These are phyloP conservation scores for Hirsutella thompsonii DNA, from an alignment of 2,329 filamentous ascomycete genomes.

Conservation along the genomic window DNA sequence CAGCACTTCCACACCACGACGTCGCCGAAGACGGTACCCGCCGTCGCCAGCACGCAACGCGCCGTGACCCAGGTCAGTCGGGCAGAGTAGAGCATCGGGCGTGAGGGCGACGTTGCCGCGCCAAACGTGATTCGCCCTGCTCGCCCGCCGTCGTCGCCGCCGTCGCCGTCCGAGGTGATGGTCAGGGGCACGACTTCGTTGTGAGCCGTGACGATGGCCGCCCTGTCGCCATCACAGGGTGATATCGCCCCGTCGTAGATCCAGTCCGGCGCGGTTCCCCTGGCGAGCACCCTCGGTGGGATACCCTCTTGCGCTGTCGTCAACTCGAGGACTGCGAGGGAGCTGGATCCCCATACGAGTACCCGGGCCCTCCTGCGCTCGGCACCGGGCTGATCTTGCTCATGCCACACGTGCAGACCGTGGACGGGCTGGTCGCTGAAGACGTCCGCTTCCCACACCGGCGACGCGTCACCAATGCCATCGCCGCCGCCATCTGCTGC, in stretches of 20 bases:
- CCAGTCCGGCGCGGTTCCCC: slow-evolving; percentile 55
- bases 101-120: slow-evolving; percentile 48
- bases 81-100: slow-evolving; percentile 81
- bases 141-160: slow-evolving; percentile 4
- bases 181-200: slow-evolving; percentile 57
- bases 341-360: slow-evolving; percentile 60
- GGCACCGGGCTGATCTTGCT: no score
- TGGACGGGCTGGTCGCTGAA: slow-evolving; percentile 63
- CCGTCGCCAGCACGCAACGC: slow-evolving; percentile 58
- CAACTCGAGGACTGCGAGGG: slow-evolving; percentile 29
- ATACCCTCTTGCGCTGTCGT: slow-evolving; percentile 9
- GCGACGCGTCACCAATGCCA: neutral
- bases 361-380: slow-evolving; percentile 5
- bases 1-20: slow-evolving; percentile 30
- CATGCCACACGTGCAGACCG: slow-evolving; percentile 44
- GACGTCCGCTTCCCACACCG: slow-evolving; percentile 31
- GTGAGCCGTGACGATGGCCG: slow-evolving; percentile 69
- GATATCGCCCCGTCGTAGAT: slow-evolving; percentile 55
- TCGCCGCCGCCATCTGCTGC: slow-evolving; percentile 10
- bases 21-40: slow-evolving; percentile 90
- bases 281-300: slow-evolving; percentile 12
- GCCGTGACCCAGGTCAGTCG: slow-evolving; percentile 50
- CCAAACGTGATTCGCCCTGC: slow-evolving; percentile 26
- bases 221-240: slow-evolving; percentile 25
- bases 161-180: slow-evolving; percentile 9